Evolutionary conservation across 1,139 yeast species (phyloP).

Genomic region (Geotrichum restrictum): DNA sequence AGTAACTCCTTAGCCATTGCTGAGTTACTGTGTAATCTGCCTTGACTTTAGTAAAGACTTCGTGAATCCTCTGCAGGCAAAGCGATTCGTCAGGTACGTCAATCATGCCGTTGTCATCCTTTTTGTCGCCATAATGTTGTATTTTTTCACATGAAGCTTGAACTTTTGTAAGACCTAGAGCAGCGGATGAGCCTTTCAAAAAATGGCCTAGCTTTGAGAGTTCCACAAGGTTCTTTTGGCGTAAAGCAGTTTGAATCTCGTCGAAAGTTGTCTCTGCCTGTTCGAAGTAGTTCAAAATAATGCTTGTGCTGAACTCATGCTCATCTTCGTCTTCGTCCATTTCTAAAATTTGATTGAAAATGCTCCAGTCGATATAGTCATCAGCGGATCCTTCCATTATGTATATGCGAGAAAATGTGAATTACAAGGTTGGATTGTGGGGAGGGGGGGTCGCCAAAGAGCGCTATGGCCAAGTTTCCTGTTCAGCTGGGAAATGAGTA

Average conservation of each 20-base stretch:
- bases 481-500: no score
- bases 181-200: slow-evolving; percentile 92
- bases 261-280: slow-evolving; percentile 80
- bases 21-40: slow-evolving; percentile 38
- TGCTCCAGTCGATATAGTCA: slow-evolving; percentile 82
- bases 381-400: slow-evolving; percentile 36
- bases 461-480: no score
- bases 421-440: no score
- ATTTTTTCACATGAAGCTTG: slow-evolving; percentile 88
- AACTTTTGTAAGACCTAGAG: slow-evolving; percentile 77
- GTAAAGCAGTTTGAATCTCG: slow-evolving; percentile 60
- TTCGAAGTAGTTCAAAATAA: slow-evolving; percentile 78
- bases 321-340: slow-evolving; percentile 94
- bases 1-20: slow-evolving; percentile 26
- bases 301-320: slow-evolving; percentile 68
- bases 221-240: slow-evolving; percentile 49
- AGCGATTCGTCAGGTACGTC: slow-evolving; percentile 32
- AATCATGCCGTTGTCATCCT: slow-evolving; percentile 39
- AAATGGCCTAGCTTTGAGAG: slow-evolving; percentile 83
- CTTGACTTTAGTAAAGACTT: slow-evolving; percentile 28
- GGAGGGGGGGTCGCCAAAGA: no score
- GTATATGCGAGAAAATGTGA: no score
- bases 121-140: slow-evolving; percentile 75
- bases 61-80: slow-evolving; percentile 32
- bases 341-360: slow-evolving; percentile 78